Conservation (phyloP, 805 yeast species). For the Pichia sporocuriosa region DNA sequence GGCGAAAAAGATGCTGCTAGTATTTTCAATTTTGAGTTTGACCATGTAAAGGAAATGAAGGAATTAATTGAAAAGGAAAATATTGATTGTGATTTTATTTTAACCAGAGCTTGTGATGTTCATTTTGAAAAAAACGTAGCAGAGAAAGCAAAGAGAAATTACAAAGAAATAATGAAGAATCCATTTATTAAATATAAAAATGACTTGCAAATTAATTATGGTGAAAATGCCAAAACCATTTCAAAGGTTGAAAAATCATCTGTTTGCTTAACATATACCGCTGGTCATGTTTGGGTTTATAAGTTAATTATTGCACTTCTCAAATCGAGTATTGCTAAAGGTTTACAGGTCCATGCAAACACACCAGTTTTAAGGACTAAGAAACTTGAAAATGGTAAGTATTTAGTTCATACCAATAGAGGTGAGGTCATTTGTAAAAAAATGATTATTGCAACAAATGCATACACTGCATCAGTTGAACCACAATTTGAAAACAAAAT, state of each 20-base stretch:
- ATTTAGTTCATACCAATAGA: constrained; percentile 28
- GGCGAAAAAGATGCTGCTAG: constrained; percentile 30
- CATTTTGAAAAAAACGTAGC: constrained; percentile 17
- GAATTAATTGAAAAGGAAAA: constrained; percentile 27
- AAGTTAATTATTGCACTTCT: constrained; percentile 32
- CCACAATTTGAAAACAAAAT: constrained; percentile 26
- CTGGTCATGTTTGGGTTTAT: constrained; percentile 41
- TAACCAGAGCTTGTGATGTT: constrained; percentile 28
- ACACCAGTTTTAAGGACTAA: constrained; percentile 32
- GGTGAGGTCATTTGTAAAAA: constrained; percentile 27
- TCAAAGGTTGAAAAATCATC: constrained; percentile 26
- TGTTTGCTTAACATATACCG: constrained; percentile 33
- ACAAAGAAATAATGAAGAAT: constrained; percentile 13
- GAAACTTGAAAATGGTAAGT: constrained; percentile 23
- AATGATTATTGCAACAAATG: constrained; percentile 35
- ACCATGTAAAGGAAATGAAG: constrained; percentile 29
- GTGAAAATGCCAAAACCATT: constrained; percentile 26
- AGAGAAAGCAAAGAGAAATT: constrained; percentile 22
- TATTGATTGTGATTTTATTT: constrained; percentile 30
- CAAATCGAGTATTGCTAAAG: constrained; percentile 25
- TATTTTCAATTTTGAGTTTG: constrained; percentile 33
- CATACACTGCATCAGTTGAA: constrained; percentile 25
- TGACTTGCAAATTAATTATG: constrained; percentile 28
- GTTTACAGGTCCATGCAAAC: constrained; percentile 36
- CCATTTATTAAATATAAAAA: constrained; percentile 16